Percentiles rank a stretch among this genome's conserved stretches.
Conservation (phyloP, 2,329 filamentous ascomycete genomes). For the Fusarium poae region DNA sequence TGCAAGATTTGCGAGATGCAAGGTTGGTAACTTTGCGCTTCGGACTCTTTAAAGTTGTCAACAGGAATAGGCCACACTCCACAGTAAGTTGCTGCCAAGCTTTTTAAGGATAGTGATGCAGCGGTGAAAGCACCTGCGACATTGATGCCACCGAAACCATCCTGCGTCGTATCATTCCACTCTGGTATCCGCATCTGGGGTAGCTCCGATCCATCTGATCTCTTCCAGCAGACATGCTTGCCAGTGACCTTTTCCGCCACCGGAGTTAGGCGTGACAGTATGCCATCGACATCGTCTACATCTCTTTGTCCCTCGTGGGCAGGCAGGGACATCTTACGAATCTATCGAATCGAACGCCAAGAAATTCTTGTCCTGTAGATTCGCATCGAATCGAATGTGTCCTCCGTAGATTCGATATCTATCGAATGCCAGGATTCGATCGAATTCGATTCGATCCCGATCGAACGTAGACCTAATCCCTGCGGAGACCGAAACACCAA, state of each 20-base stretch:
- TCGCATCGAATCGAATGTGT: too few relatives aligned
- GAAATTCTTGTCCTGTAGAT: too few relatives aligned
- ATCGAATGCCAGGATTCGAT: too few relatives aligned
- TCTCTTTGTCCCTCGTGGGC: conserved; percentile 44
- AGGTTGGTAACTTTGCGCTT: conserved; percentile 58
- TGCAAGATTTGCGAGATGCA: conserved; percentile 57
- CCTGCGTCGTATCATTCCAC: conserved; percentile 39
- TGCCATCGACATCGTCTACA: conserved; percentile 40
- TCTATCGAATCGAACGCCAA: too few relatives aligned
- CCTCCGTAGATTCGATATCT: too few relatives aligned
- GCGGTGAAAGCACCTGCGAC: conserved; percentile 56
- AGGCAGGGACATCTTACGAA: too few relatives aligned
- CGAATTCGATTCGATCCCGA: too few relatives aligned
- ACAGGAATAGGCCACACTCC: conserved; percentile 56
- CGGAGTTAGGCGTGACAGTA: conserved; percentile 35
- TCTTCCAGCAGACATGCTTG: conserved; percentile 25
- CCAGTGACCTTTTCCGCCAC: conserved; percentile 35
- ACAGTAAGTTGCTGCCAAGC: conserved; percentile 57
- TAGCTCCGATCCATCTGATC: conserved; percentile 43
- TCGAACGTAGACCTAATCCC: too few relatives aligned
- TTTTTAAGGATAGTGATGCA: conserved; percentile 59
- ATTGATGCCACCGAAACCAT: conserved; percentile 56
- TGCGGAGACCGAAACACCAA: too few relatives aligned
- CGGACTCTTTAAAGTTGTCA: conserved; percentile 57
- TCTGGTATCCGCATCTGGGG: conserved; percentile 45